Conservation (phyloP, 768 basidiomycete genomes). For the Phylloporus rhodoxanthus region DNA sequence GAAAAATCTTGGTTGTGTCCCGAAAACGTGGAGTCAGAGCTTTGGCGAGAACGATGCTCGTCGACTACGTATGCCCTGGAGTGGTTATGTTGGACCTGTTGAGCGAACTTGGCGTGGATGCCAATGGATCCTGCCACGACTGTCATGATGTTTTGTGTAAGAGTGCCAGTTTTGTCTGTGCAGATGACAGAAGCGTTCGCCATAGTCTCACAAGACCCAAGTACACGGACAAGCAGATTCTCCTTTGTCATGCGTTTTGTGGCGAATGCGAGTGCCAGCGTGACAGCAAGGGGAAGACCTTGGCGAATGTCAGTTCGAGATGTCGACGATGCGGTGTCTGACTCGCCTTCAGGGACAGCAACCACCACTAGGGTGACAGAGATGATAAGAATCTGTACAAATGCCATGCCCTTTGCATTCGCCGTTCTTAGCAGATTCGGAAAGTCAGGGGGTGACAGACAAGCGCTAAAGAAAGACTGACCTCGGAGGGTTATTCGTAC, state of each 20-base stretch:
- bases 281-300: constrained; percentile 94
- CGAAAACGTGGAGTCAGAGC: constrained; percentile 25
- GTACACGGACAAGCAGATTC: constrained; percentile 90
- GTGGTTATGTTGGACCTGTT: constrained; percentile 64
- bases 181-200: constrained; percentile 94
- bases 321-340: neutral
- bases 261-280: constrained; percentile 92
- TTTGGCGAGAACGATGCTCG: constrained; percentile 29
- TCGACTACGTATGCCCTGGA: constrained; percentile 68
- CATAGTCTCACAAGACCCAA: constrained; percentile 98
- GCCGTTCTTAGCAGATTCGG: constrained; percentile 45
- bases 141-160: constrained; percentile 93
- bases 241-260: constrained; percentile 98
- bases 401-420: constrained; percentile 80
- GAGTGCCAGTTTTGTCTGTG: constrained; percentile 94
- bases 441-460: constrained; percentile 7
- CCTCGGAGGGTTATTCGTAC: constrained; percentile 51
- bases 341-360: constrained; percentile 75
- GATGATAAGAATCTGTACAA: constrained; percentile 92
- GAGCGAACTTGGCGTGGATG: constrained; percentile 91
- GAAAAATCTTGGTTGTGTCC: constrained; percentile 73
- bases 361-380: constrained; percentile 88
- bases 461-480: constrained; percentile 22
- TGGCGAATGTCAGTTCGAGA: neutral
- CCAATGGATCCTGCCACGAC: constrained; percentile 96